Conservation (phyloP, 176 grass and related monocot genomes). For the Rhipidocladum racemiflorum region DNA sequence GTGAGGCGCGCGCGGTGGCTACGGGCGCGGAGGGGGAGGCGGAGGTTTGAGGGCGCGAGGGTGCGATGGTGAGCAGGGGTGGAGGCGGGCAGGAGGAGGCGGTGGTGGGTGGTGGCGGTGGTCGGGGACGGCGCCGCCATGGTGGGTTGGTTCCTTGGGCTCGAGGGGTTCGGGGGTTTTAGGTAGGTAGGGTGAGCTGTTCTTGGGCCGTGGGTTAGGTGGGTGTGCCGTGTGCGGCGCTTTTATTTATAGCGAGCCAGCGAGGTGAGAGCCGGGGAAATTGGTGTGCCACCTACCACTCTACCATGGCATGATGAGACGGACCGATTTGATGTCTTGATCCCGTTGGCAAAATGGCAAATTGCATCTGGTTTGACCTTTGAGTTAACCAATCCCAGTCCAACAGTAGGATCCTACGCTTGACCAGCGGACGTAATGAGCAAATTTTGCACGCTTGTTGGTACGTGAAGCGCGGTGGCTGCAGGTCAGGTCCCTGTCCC, state of each 20-base stretch:
- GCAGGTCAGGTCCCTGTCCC: too few relatives aligned
- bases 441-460: not conserved
- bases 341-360: not conserved
- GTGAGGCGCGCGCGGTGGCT: slow-evolving; percentile 24
- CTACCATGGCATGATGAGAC: too few relatives aligned
- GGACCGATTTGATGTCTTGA: not conserved
- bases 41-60: slow-evolving; percentile 8
- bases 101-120: slow-evolving; percentile 26
- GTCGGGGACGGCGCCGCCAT: slow-evolving; percentile 54
- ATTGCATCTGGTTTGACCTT: not conserved
- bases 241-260: slow-evolving; percentile 21
- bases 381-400: not conserved
- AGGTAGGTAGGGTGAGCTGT: not conserved
- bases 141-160: not conserved
- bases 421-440: not conserved
- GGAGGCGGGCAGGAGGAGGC: slow-evolving; percentile 7
- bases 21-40: slow-evolving; percentile 26
- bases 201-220: not conserved
- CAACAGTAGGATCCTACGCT: not conserved
- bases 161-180: too few relatives aligned
- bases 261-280: not conserved
- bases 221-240: not conserved
- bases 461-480: not conserved
- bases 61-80: slow-evolving; percentile 5
- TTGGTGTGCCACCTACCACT: not conserved